Percentiles rank a stretch among this genome's conserved stretches.
These are phyloP conservation scores for Sophora flavescens DNA, from an alignment of 306 rosid species.

Conservation along the genomic window DNA sequence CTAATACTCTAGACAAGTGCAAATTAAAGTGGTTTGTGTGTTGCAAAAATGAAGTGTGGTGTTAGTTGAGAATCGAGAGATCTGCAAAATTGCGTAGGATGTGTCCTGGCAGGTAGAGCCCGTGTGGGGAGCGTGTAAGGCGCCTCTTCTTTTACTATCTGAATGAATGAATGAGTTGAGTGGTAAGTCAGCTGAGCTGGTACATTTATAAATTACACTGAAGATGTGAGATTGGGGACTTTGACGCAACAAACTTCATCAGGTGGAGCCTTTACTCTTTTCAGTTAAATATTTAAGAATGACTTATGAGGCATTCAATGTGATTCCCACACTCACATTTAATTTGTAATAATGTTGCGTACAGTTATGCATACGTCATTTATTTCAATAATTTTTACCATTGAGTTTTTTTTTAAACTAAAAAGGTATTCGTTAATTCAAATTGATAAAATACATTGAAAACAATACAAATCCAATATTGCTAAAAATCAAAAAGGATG, in stretches of 20 bases:
- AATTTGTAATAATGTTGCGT: too few relatives aligned
- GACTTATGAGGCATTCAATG: conserved; percentile 26
- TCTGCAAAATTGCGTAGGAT: conserved; percentile 31
- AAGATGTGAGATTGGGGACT: background rate
- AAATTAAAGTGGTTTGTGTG: conserved; percentile 39
- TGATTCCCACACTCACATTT: background rate
- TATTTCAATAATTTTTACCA: too few relatives aligned
- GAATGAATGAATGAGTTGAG: background rate
- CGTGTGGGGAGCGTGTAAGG: conserved; percentile 33
- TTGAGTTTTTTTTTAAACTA: too few relatives aligned
- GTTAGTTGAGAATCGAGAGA: conserved; percentile 22
- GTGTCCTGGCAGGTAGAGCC: conserved; percentile 30
- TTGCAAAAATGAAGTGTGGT: conserved; percentile 29
- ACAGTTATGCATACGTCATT: too few relatives aligned
- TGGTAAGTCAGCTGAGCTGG: background rate
- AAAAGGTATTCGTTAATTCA: too few relatives aligned
- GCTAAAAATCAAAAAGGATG: too few relatives aligned
- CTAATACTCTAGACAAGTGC: conserved; percentile 20
- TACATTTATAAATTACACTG: background rate
- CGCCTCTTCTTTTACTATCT: background rate
- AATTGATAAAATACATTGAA: too few relatives aligned
- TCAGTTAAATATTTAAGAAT: conserved; percentile 22
- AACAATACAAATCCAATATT: too few relatives aligned
- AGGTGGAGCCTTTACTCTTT: conserved; percentile 35
- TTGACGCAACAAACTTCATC: conserved; percentile 1